Evolutionary conservation across 441 rosid genomes (phyloP).

Genomic region (Flueggea neowawraea): DNA sequence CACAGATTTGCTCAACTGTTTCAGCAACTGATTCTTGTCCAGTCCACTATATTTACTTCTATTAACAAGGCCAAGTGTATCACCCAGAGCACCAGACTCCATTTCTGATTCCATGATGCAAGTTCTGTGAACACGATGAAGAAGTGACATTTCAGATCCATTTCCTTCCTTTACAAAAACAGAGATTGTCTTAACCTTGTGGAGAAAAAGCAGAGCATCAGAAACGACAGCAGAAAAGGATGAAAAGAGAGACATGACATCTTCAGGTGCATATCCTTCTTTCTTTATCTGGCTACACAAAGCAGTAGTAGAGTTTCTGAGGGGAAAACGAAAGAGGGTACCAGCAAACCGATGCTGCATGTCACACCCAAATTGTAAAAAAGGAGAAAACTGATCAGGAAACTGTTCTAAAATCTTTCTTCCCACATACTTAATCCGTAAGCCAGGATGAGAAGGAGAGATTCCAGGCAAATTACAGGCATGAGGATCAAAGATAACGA

Average conservation of each 20-base stretch:
- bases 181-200: slow-evolving; percentile 76
- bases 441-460: slow-evolving; percentile 97
- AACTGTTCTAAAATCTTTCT: slow-evolving; percentile 95
- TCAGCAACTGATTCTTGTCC: slow-evolving; percentile 78
- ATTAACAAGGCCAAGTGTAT: slow-evolving; percentile 58
- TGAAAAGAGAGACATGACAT: slow-evolving; percentile 84
- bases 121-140: slow-evolving; percentile 74
- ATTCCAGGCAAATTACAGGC: slow-evolving; percentile 96
- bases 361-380: slow-evolving; percentile 96
- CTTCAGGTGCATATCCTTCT: slow-evolving; percentile 82
- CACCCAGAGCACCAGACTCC: slow-evolving; percentile 45
- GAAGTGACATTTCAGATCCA: slow-evolving; percentile 77
- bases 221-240: slow-evolving; percentile 83
- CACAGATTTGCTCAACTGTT: slow-evolving; percentile 61
- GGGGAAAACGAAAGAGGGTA: slow-evolving; percentile 98
- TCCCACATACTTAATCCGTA: slow-evolving; percentile 90
- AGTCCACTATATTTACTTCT: slow-evolving; percentile 60
- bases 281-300: slow-evolving; percentile 88
- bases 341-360: slow-evolving; percentile 85
- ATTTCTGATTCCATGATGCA: slow-evolving; percentile 48
- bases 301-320: slow-evolving; percentile 74
- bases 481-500: slow-evolving; percentile 99
- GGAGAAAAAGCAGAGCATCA: slow-evolving; percentile 83
- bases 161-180: slow-evolving; percentile 85
- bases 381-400: slow-evolving; percentile 98